phyloP scores from a whole-genome alignment of 148 eudicot genomes.

The Amaranthus palmeri region DNA sequence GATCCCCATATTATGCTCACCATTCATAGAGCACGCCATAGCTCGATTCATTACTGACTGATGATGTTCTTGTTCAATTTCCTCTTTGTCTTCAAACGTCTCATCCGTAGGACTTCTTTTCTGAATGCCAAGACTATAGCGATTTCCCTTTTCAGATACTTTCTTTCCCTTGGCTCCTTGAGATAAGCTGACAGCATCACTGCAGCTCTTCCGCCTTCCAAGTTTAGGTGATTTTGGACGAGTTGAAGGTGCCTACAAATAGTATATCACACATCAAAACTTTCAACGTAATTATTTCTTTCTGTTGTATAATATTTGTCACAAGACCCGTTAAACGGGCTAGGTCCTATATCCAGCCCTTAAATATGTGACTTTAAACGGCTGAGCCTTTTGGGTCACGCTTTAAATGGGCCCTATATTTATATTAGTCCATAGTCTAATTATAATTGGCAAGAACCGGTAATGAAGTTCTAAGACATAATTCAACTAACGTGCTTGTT shows the following conservation, averaged over 20 bases:
- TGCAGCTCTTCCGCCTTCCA: conserved; percentile 75
- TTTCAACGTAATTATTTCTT: neutral
- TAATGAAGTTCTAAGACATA: no score
- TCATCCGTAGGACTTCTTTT: conserved; percentile 6
- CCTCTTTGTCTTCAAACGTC: conserved; percentile 9
- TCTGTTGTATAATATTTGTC: neutral
- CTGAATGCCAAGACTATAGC: conserved; percentile 32
- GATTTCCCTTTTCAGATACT: conserved; percentile 29
- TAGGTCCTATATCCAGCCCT: no score
- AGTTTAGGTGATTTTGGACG: conserved; percentile 89
- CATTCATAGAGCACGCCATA: conserved; percentile 19
- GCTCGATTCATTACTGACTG: conserved; percentile 18
- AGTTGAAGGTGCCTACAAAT: conserved; percentile 66
- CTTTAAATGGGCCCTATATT: no score
- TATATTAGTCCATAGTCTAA: no score
- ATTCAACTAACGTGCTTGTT: no score
- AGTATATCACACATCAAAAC: conserved; percentile 6
- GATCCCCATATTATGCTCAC: conserved; percentile 31
- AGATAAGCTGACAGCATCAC: conserved; percentile 33
- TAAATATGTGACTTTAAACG: no score
- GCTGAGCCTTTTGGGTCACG: no score
- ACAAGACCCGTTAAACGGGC: no score
- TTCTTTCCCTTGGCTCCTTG: conserved; percentile 30
- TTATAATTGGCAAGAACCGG: no score
- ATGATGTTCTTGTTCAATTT: conserved; percentile 16